Percentiles rank a stretch among this genome's conserved stretches.
Conservation (phyloP, 2,329 filamentous ascomycete genomes). For the Fusarium succisae region DNA sequence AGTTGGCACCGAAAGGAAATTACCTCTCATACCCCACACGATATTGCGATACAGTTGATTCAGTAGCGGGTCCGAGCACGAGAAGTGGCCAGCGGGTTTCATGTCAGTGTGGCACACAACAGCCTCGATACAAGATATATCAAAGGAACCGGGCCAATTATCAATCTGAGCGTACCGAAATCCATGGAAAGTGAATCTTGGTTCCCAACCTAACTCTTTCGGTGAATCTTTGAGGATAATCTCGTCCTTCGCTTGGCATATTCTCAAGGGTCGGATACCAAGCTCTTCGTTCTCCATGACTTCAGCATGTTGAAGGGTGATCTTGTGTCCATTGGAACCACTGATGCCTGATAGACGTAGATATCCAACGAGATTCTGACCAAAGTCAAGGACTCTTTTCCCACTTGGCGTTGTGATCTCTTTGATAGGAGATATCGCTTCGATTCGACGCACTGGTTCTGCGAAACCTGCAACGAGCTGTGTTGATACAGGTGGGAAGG, state of each 20-base stretch:
- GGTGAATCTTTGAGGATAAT: conserved; percentile 20
- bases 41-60: conserved; percentile 65
- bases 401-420: conserved; percentile 48
- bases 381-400: conserved; percentile 64
- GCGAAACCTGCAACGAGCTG: conserved; percentile 54
- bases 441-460: conserved; percentile 16
- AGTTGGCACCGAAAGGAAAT: conserved; percentile 65
- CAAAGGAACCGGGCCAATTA: conserved; percentile 48
- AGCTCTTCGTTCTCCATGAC: conserved; percentile 61
- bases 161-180: conserved; percentile 62
- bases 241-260: conserved; percentile 22
- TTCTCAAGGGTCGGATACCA: conserved; percentile 38
- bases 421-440: conserved; percentile 10
- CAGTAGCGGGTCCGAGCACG: conserved; percentile 60
- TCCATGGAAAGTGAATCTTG: conserved; percentile 64
- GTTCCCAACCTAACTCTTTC: conserved; percentile 49
- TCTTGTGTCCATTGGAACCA: conserved; percentile 50
- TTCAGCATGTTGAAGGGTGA: conserved; percentile 63
- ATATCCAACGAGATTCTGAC: conserved; percentile 66
- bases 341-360: conserved; percentile 51
- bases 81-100: conserved; percentile 58
- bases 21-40: conserved; percentile 64
- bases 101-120: conserved; percentile 61
- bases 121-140: conserved; percentile 35
- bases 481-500: conserved; percentile 48